phyloP scores from a whole-genome alignment of 192 early-diverging fungal species.

The Jimgerdemannia flammicorona region DNA sequence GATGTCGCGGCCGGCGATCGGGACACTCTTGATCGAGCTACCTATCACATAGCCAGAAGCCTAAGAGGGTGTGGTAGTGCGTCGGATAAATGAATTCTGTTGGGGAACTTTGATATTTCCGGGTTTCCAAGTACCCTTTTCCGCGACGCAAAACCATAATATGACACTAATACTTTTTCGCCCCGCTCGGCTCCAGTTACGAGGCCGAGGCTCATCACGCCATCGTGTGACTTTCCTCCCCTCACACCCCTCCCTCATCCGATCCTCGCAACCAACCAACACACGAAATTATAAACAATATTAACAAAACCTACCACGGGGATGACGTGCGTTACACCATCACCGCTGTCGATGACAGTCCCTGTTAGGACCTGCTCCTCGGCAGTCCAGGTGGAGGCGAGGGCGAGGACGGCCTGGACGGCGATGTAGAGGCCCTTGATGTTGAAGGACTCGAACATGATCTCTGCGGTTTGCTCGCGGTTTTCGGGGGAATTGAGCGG shows the following conservation, averaged over 20 bases:
- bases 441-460: conserved; percentile 99
- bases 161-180: no score
- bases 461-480: conserved; percentile 98
- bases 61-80: no score
- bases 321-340: conserved; percentile 99
- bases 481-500: conserved; percentile 98
- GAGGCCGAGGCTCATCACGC: no score
- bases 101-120: no score
- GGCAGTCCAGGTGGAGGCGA: conserved; percentile 92
- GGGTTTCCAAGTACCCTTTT: no score
- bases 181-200: no score
- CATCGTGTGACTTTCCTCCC: no score
- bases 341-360: conserved; percentile 97
- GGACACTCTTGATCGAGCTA: conserved; percentile 97
- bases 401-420: conserved; percentile 97
- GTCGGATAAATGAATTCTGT: no score
- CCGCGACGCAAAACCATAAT: no score
- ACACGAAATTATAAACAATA: conserved; percentile 1
- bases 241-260: no score
- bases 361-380: conserved; percentile 90
- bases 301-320: conserved; percentile 70
- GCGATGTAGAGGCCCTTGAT: conserved; percentile 97
- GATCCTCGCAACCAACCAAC: no score
- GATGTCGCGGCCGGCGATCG: conserved; percentile 97
- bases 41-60: conserved; percentile 98